phyloP scores from a whole-genome alignment of 2,329 filamentous ascomycete genomes.

The Colletotrichum gigasporum region DNA sequence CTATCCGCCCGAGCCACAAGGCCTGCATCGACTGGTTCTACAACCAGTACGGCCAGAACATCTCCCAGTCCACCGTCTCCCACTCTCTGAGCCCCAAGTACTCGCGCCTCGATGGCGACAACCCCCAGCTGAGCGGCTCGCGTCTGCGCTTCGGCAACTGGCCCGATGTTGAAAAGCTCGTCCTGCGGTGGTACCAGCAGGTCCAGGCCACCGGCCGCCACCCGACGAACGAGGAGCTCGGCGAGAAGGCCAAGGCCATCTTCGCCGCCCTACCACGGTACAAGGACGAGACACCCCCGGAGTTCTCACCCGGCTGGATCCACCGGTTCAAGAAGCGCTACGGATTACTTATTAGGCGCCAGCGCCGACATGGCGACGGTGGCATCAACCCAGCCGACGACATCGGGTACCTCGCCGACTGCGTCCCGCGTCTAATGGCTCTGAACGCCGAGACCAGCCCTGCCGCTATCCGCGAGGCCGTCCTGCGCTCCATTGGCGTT shows the following conservation, averaged over 20 bases:
- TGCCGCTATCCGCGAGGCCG: conserved; percentile 65
- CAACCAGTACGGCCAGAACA: conserved; percentile 65
- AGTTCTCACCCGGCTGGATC: conserved; percentile 72
- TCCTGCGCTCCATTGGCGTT: conserved; percentile 64
- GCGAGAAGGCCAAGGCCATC: conserved; percentile 69
- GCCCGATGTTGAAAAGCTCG: conserved; percentile 70
- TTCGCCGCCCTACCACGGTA: conserved; percentile 68
- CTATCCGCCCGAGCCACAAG: conserved; percentile 67
- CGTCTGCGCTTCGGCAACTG: conserved; percentile 71
- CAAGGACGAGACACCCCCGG: conserved; percentile 67
- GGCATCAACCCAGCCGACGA: conserved; percentile 61
- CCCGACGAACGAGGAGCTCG: conserved; percentile 70
- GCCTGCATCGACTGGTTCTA: conserved; percentile 72
- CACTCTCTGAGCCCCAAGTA: conserved; percentile 71
- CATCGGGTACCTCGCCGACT: conserved; percentile 68
- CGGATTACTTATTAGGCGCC: conserved; percentile 64
- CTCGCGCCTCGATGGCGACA: conserved; percentile 67
- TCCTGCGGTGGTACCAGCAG: conserved; percentile 64
- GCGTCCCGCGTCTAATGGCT: conserved; percentile 67
- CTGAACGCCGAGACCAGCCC: conserved; percentile 68
- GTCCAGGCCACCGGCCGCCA: conserved; percentile 62
- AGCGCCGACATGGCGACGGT: conserved; percentile 60
- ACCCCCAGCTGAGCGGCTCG: conserved; percentile 68
- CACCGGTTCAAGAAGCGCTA: conserved; percentile 73
- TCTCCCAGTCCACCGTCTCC: conserved; percentile 71